A percentile compares a stretch with the other conserved stretches of the same genome.
These are phyloP conservation scores for Dryas octopetala DNA, from an alignment of 306 rosid genomes.

Conservation along the genomic window DNA sequence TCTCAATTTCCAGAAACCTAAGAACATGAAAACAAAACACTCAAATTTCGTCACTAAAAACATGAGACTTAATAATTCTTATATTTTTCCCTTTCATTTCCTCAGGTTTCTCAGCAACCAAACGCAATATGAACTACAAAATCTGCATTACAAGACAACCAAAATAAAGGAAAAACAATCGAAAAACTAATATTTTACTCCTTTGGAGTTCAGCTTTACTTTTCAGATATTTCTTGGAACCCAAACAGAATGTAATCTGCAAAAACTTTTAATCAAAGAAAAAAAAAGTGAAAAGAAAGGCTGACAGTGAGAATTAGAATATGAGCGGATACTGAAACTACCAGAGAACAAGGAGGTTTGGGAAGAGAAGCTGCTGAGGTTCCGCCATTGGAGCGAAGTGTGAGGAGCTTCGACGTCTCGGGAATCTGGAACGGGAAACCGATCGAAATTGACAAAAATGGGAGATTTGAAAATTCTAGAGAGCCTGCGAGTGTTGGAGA, in stretches of 20 bases:
- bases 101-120: constrained; percentile 13
- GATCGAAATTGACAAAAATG: constrained; percentile 31
- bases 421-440: constrained; percentile 38
- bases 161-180: background rate
- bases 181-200: background rate
- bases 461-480: constrained; percentile 50
- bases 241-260: background rate
- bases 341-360: constrained; percentile 37
- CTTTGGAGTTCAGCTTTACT: background rate
- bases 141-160: background rate
- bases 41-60: background rate
- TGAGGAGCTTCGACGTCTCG: constrained; percentile 29
- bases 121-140: background rate
- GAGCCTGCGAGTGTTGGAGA: constrained; percentile 57
- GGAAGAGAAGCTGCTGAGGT: constrained; percentile 20
- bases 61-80: background rate
- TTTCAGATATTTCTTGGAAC: constrained; percentile 5
- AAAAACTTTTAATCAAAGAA: background rate
- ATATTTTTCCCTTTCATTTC: constrained; percentile 2
- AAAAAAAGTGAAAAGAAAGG: background rate
- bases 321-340: constrained; percentile 5
- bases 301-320: background rate
- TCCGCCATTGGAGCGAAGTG: constrained; percentile 37
- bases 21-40: background rate
- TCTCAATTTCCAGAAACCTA: background rate